Base-by-base conservation (phyloP, 345 rosid genomes). In the Ailanthus altissimus region DNA sequence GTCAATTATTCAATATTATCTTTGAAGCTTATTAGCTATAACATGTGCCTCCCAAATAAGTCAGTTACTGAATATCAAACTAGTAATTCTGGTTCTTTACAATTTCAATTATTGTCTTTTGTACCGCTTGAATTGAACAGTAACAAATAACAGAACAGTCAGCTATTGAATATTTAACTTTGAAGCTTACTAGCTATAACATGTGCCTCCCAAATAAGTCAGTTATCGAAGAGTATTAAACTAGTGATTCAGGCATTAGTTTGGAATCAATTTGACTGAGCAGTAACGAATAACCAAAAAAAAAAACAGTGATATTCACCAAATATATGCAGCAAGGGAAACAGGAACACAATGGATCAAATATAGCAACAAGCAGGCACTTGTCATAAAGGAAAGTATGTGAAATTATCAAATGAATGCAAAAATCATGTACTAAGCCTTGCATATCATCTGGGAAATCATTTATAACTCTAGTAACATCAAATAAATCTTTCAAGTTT, bases 21-120 rank as follows among this genome's bases (percentile, higher is more conserved):
- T 74, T 53, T n/a, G 77, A 74, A 74, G 77, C 77, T 74, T 36
- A 74, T 74, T 74, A 74, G 70, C 68, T 61, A 18, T 12, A 60
- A 28, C 46, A 45, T 16, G 28, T 20, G 46, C 76, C 68, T 46
- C 9, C 77, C 77, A 74, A 62, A 21, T 74, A 15, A 62, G 7
- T 62, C 43, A 11, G 21, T 12, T 20, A 51, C 8, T 63, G 61
- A 75, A 50, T 26, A 73, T 26, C 18, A 73, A 28, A 9, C 59
- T 18, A 69, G 16, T 9, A 28, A 18, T 5, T 46, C 15, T 47
- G 25, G 25, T 60, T 56, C 43, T 59, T 45, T 43, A 13, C n/a
- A 40, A 45, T 3, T 50, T 62, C 69, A 47, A 62, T 49, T 18
- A 51, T 49, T 46, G 50, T 51, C 70, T 18, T 11, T 47, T 46